Base-by-base conservation (phyloP, 2,329 filamentous ascomycete species). In the Neofusicoccum sp. region DNA sequence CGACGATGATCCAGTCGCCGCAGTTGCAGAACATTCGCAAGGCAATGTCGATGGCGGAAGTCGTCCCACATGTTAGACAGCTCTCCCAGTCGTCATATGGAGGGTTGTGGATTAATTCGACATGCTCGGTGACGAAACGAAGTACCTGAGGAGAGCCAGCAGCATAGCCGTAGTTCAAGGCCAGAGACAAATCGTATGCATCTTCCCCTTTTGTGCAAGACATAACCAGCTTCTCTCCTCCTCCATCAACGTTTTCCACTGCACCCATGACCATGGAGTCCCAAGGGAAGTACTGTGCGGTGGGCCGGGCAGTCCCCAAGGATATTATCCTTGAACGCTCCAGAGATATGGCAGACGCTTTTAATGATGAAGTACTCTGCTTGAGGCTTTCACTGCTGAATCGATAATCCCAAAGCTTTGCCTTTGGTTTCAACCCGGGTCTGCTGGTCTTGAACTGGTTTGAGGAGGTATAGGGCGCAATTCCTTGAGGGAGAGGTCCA, bases 41-140 rank as follows among this genome's bases (percentile, higher is more conserved):
- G 3, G 67, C 66, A 1, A 72, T 68, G 6, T 75, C 72, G 11
- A 74, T 60, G 3, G 71, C 73, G n/a, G 70, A 70, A 2, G 72
- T 73, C 3, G 66, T 71, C 0, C 73, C 73, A 61, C 68, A 67
- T 0, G 71, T 74, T 39, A 75, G 48, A 47, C 65, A 67, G 22
- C 64, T 64, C 33, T 70, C 67, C 72, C 73, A 75, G 45, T 75
- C 71, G 8, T 63, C 49, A 56, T 75, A 74, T 3, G 68, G 71
- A 7, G 73, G 73, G 16, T 71, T 52, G 36, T 75, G 71, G 14
- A 74, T 65, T 5, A 73, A 50, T 39, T 70, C 66, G 1, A 70
- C 64, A 56, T 73, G 70, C 61, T 72, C 70, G 4, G 69, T 71
- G 31, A 74, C 49, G 64, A 68, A 72, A 2, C 66, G 65, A 8